phyloP scores from a whole-genome alignment of 257 asterid species.

The Verbascum thapsus region DNA sequence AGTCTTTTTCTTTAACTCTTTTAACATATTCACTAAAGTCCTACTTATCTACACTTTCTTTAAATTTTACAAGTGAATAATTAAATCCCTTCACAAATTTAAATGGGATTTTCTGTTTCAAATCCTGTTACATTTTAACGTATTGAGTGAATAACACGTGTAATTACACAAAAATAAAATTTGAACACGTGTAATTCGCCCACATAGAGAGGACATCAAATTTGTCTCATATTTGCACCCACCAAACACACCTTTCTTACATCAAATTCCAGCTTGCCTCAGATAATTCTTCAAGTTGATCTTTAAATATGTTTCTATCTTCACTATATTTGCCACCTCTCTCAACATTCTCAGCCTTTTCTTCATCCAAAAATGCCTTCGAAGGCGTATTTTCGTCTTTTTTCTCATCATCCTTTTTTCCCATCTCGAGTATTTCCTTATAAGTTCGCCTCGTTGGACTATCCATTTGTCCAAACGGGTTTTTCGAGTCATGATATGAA shows the following conservation, averaged over 20 bases:
- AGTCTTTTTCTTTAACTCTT: no score
- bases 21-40: no score
- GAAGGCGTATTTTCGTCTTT: neutral
- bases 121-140: no score
- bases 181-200: no score
- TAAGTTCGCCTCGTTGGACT: slow-evolving; percentile 40
- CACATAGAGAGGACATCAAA: no score
- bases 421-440: slow-evolving; percentile 50
- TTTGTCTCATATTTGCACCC: no score
- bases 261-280: slow-evolving; percentile 40
- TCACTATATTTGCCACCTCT: slow-evolving; percentile 7
- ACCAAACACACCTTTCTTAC: neutral
- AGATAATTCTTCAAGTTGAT: slow-evolving; percentile 29
- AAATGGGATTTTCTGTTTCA: no score
- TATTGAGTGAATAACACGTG: no score
- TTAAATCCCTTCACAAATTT: no score
- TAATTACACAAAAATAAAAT: no score
- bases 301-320: slow-evolving; percentile 1
- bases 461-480: slow-evolving; percentile 6
- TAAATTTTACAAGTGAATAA: no score
- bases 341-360: slow-evolving; percentile 1
- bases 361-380: neutral
- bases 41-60: no score
- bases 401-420: slow-evolving; percentile 22
- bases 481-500: slow-evolving; percentile 27